Conservation (phyloP, 78 protist genomes). For the Isochrysis galbana region DNA sequence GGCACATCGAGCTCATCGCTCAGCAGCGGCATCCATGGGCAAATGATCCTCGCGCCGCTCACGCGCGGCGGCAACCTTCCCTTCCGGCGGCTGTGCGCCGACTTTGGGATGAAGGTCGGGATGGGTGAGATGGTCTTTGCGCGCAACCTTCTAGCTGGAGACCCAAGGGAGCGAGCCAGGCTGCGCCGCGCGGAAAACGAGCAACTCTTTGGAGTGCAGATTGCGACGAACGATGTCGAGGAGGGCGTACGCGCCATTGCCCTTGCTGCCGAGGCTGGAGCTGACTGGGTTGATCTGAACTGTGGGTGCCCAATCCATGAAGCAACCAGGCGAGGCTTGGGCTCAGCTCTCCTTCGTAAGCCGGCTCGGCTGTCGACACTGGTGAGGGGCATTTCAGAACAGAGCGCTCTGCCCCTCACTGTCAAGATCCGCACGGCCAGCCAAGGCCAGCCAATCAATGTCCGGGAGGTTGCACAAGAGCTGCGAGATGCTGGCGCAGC, state of each 20-base stretch:
- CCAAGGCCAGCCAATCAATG: slow-evolving; percentile 47
- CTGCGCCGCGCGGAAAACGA: slow-evolving; percentile 65
- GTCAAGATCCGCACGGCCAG: slow-evolving; percentile 87
- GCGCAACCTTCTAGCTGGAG: neutral
- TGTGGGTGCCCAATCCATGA: slow-evolving; percentile 93
- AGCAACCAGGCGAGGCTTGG: slow-evolving; percentile 51
- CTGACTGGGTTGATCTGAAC: slow-evolving; percentile 91
- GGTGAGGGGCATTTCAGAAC: slow-evolving; percentile 16
- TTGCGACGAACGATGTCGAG: slow-evolving; percentile 70
- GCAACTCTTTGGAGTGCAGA: slow-evolving; percentile 89
- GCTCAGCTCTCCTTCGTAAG: slow-evolving; percentile 75
- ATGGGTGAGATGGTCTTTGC: slow-evolving; percentile 21
- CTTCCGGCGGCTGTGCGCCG: slow-evolving; percentile 77
- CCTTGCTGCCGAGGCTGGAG: neutral
- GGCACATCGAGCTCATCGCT: no score
- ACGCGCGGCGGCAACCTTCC: slow-evolving; percentile 99
- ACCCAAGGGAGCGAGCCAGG: neutral
- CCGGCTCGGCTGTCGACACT: slow-evolving; percentile 39
- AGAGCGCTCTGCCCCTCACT: slow-evolving; percentile 63
- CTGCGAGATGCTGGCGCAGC: slow-evolving; percentile 75
- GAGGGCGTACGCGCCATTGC: neutral
- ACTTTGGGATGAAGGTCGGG: neutral
- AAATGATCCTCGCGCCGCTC: slow-evolving; percentile 93
- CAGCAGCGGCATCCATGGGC: neutral
- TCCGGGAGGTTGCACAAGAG: slow-evolving; percentile 61